Conservation (phyloP, 441 rosid genomes). For the Gossypium schwendimanii region DNA sequence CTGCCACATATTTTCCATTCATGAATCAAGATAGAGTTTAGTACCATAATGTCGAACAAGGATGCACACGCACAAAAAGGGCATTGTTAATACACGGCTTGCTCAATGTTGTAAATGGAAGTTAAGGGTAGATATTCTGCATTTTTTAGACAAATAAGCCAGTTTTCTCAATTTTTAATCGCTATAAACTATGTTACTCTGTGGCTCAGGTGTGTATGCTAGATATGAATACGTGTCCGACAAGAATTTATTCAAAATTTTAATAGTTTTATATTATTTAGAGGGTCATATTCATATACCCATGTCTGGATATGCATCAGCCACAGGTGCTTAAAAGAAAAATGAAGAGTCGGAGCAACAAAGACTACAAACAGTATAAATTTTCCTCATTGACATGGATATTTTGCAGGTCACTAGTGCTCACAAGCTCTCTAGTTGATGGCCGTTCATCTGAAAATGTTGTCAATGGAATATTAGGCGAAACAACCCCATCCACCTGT, state of each 20-base stretch:
- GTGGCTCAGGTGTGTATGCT: background rate
- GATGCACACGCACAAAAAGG: background rate
- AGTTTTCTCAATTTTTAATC: background rate
- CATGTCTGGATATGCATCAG: background rate
- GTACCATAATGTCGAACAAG: background rate
- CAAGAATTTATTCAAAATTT: background rate
- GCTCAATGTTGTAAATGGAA: background rate
- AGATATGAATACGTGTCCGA: background rate
- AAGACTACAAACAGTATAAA: background rate
- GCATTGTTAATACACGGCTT: background rate
- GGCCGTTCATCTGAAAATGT: conserved; percentile 64
- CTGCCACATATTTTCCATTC: too few species aligned
- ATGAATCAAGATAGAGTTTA: too few species aligned
- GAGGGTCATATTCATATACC: background rate
- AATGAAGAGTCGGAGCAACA: background rate
- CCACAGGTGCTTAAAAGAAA: background rate
- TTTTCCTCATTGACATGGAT: background rate
- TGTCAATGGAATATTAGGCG: conserved; percentile 47
- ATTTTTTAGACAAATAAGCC: background rate
- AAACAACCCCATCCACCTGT: conserved; percentile 48
- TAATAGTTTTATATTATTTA: background rate
- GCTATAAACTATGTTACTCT: background rate
- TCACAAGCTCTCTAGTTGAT: conserved; percentile 32
- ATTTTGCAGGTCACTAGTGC: conserved; percentile 50
- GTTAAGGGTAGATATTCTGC: background rate